These are phyloP conservation scores for Candida sonorensis DNA, from an alignment of 805 yeast species.

Conservation along the genomic window DNA sequence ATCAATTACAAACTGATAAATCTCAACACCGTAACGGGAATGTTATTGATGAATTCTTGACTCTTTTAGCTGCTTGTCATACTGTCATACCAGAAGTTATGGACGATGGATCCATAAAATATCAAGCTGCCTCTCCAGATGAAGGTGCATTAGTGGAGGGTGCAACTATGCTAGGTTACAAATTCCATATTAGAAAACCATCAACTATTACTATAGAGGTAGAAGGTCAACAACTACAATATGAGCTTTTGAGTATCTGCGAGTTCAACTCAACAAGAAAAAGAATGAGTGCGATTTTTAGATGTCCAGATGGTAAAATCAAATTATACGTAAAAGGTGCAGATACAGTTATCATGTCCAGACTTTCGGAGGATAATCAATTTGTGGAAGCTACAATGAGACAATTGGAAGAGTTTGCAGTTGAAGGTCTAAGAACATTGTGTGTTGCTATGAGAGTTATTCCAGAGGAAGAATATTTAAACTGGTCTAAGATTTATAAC, in stretches of 20 bases:
- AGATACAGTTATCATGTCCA: conserved; percentile 88
- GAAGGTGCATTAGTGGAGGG: conserved; percentile 99
- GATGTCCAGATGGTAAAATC: conserved; percentile 91
- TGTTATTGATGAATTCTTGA: conserved; percentile 72
- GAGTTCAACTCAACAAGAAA: conserved; percentile 97
- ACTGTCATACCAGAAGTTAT: conserved; percentile 92
- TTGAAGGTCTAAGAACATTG: conserved; percentile 89
- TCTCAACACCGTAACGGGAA: conserved; percentile 28
- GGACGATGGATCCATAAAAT: conserved; percentile 62
- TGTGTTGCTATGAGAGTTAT: conserved; percentile 85
- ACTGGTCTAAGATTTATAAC: conserved; percentile 62
- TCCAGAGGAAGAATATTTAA: conserved; percentile 66
- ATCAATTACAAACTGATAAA: conserved; percentile 46
- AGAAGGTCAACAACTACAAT: conserved; percentile 46
- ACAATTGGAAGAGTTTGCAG: conserved; percentile 93
- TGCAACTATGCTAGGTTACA: conserved; percentile 83
- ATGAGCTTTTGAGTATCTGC: conserved; percentile 82
- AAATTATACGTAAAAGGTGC: conserved; percentile 95
- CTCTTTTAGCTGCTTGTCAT: conserved; percentile 86
- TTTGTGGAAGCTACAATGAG: conserved; percentile 75
- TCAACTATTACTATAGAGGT: conserved; percentile 63
- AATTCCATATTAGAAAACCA: conserved; percentile 81
- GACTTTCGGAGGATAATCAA: conserved; percentile 68
- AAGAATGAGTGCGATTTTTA: conserved; percentile 92
- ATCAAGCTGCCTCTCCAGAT: conserved; percentile 99